phyloP scores from a whole-genome alignment of 805 yeast genomes.

The Lipomyces chichibuensis region DNA sequence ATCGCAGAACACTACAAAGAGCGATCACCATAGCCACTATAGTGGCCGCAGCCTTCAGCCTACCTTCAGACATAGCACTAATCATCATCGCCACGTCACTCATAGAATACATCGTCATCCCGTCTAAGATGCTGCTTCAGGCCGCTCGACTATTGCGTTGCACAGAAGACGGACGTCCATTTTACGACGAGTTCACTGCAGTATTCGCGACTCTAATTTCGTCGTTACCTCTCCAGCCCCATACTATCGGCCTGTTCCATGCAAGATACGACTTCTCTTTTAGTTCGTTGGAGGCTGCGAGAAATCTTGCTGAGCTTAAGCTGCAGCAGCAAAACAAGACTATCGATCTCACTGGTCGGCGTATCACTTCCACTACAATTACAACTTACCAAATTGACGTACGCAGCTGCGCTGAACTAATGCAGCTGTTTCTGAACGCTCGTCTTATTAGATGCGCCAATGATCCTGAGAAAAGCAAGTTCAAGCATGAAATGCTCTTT shows the following conservation, averaged over 20 bases:
- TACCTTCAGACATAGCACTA: not conserved
- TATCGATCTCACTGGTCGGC: constrained; percentile 35
- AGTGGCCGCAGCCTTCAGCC: no score
- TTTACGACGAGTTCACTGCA: constrained; percentile 55
- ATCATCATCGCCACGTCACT: not conserved
- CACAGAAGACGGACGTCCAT: constrained; percentile 28
- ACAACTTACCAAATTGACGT: constrained; percentile 34
- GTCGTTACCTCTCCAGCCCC: constrained; percentile 48
- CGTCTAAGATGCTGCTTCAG: constrained; percentile 15
- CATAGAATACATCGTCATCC: not conserved
- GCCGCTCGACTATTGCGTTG: constrained; percentile 26
- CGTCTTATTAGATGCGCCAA: constrained; percentile 26
- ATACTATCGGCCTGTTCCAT: constrained; percentile 41
- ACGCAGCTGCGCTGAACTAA: constrained; percentile 12
- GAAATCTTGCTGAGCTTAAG: constrained; percentile 53
- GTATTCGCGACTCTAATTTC: constrained; percentile 59
- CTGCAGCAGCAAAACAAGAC: constrained; percentile 53
- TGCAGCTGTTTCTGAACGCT: constrained; percentile 28
- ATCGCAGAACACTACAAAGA: not conserved
- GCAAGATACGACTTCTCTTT: constrained; percentile 58
- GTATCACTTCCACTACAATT: constrained; percentile 46
- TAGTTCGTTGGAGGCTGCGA: constrained; percentile 54
- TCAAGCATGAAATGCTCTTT: constrained; percentile 19
- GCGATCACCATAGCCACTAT: no score
- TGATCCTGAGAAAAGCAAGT: constrained; percentile 12